Percentiles rank a stretch among this genome's conserved stretches.
Conservation (phyloP, 2,329 filamentous ascomycete genomes). For the Biscogniauxia sp. region DNA sequence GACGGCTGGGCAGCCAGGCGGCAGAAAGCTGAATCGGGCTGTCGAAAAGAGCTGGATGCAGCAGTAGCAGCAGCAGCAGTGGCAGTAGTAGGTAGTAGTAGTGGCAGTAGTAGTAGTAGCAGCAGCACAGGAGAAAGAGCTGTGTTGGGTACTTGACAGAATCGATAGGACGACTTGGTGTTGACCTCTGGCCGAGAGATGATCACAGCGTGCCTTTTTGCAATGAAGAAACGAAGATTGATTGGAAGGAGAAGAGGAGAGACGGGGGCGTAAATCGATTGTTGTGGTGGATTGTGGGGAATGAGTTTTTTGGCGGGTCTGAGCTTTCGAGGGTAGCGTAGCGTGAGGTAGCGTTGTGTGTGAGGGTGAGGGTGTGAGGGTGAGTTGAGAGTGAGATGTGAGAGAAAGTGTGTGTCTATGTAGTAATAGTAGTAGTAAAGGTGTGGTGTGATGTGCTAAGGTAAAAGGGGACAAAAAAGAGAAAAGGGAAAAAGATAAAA, state of each 20-base stretch:
- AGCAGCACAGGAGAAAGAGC: constrained; percentile 10
- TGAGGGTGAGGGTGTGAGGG: not conserved
- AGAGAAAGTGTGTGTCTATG: too few species aligned
- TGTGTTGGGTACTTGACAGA: too few species aligned
- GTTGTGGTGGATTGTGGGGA: constrained; percentile 20
- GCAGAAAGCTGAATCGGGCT: constrained; percentile 15
- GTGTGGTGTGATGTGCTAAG: too few species aligned
- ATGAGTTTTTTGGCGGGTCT: constrained; percentile 17
- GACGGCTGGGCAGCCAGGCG: not conserved
- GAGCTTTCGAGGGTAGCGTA: constrained; percentile 5
- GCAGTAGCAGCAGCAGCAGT: not conserved
- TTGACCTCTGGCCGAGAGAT: not conserved
- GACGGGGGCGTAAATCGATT: constrained; percentile 22
- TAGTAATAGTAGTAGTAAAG: too few species aligned
- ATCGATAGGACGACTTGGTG: not conserved
- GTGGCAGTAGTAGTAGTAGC: too few species aligned
- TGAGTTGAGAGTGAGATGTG: too few species aligned
- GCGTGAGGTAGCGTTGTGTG: not conserved
- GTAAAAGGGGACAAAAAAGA: too few species aligned
- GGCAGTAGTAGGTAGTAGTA: too few species aligned
- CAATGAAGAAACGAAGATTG: not conserved
- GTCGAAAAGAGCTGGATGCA: not conserved
- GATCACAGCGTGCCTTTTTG: not conserved
- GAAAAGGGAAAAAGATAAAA: too few species aligned
- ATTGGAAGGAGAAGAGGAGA: constrained; percentile 20